These are phyloP conservation scores for Mycena vitilis DNA, from an alignment of 768 basidiomycete species.

Conservation along the genomic window DNA sequence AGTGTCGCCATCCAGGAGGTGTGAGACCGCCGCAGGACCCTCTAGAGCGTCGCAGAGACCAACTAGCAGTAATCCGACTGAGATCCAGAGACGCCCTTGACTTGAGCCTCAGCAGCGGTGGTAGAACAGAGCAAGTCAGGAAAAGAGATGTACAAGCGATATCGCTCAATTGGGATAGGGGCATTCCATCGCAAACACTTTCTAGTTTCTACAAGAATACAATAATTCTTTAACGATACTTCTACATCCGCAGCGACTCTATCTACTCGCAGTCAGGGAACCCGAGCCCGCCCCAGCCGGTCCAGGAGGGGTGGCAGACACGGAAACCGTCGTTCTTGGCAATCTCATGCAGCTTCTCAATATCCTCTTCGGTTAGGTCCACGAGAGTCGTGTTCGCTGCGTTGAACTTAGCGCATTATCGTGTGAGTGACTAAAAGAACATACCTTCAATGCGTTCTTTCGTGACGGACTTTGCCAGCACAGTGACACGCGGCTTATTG, in stretches of 20 bases:
- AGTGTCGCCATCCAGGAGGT: conserved; percentile 29
- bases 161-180: conserved; percentile 24
- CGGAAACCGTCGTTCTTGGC: conserved; percentile 74
- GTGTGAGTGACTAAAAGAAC: conserved; percentile 31
- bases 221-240: neutral
- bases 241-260: conserved; percentile 14
- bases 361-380: conserved; percentile 71
- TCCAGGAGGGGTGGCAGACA: conserved; percentile 73
- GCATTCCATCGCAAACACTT: neutral
- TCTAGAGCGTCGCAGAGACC: neutral
- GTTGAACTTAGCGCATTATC: conserved; percentile 12
- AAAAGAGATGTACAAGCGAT: conserved; percentile 12
- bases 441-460: conserved; percentile 68
- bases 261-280: conserved; percentile 66
- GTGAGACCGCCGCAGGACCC: neutral
- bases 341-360: conserved; percentile 66
- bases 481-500: conserved; percentile 70
- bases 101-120: neutral
- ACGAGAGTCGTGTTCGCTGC: conserved; percentile 70
- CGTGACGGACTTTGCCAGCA: conserved; percentile 84
- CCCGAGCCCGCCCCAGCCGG: conserved; percentile 71
- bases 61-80: neutral
- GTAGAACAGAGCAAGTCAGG: too few relatives aligned
- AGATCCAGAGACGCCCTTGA: neutral
- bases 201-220: conserved; percentile 4